Evolutionary conservation across 495 filamentous ascomycete genomes (phyloP), one percentile per base, ranked within the genome.

Genomic region (Jackrogersella minutella): DNA sequence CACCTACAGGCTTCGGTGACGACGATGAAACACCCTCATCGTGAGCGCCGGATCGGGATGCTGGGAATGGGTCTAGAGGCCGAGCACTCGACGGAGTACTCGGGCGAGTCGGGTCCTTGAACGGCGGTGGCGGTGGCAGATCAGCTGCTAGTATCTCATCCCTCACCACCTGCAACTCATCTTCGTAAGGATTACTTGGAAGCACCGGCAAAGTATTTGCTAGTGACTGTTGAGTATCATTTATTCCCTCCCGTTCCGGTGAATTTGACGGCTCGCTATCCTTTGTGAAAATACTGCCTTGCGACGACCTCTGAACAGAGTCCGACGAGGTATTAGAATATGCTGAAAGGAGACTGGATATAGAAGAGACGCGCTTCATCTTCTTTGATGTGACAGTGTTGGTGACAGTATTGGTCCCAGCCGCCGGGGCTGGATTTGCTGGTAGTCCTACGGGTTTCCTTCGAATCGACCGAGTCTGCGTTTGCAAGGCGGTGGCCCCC

Each of bases 341-440:
- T 5, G 81, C 81, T 16, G 77, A 81, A 21, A 82, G 43, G 3
- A 83, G 52, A 62, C 79, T 81, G 8, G 76, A 81, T 60, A 82
- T 66, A n/a, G 81, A 83, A 41, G 67, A 70, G n/a, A 70, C 52
- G 11, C 72, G 60, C 53, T 64, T 70, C 66, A 68, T 58, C 41
- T 65, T 66, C 51, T 74, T 68, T 2, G 70, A 55, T 34, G 69
- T 62, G 14, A 33, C 47, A 2, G 57, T 43, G 14, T 44, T 44
- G 37, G 69, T 62, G 14, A 33, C 47, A 2, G 57, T 43, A 21
- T 44, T 44, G 37, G 41, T 37, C 0, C 50, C 62, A 14, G 51
- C 62, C 30, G 39, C 40, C 14, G 70, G 70, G 22, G 58, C 53
- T 22, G 69, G 59, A 30, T 68, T 64, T 33, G 70, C 24, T 43